Evolutionary conservation across 371 early-diverging fungal species (phyloP).

Genomic region (Thermomucor indicae-seudaticae): DNA sequence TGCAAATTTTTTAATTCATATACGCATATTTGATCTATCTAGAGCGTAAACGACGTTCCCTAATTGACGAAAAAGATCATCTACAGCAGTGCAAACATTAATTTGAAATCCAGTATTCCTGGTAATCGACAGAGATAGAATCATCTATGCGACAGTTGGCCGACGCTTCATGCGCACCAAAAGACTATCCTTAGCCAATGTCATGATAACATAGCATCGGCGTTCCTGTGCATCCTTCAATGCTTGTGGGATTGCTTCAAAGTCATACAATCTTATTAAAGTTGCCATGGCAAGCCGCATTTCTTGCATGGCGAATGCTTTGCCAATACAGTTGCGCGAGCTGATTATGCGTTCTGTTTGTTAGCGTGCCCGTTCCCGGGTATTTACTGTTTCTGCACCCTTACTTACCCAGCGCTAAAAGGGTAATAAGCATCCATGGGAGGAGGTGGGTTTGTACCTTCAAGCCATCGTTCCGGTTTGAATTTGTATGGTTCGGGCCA

Average conservation of each 20-base stretch:
- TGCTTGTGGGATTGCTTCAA: conserved; percentile 16
- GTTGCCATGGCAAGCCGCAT: conserved; percentile 34
- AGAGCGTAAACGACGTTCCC: no score
- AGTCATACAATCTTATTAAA: conserved; percentile 22
- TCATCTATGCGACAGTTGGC: no score
- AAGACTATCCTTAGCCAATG: conserved; percentile 18
- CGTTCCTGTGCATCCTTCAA: conserved; percentile 13
- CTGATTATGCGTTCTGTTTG: background rate
- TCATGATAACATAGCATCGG: conserved; percentile 22
- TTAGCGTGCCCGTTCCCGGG: background rate
- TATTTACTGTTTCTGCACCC: background rate
- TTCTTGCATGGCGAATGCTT: conserved; percentile 42
- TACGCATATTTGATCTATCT: no score
- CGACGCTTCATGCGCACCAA: conserved; percentile 12
- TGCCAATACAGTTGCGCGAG: conserved; percentile 46
- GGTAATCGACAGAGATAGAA: no score
- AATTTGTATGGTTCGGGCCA: conserved; percentile 19
- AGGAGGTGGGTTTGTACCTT: background rate
- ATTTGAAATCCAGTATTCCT: no score
- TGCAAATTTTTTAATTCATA: no score
- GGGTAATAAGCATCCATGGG: conserved; percentile 26
- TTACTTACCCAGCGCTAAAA: conserved; percentile 27
- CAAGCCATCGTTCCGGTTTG: conserved; percentile 30
- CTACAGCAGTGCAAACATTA: no score
- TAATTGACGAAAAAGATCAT: no score